Conservation (phyloP, 495 filamentous ascomycete genomes). For the Aspergillus saccharolyticus region DNA sequence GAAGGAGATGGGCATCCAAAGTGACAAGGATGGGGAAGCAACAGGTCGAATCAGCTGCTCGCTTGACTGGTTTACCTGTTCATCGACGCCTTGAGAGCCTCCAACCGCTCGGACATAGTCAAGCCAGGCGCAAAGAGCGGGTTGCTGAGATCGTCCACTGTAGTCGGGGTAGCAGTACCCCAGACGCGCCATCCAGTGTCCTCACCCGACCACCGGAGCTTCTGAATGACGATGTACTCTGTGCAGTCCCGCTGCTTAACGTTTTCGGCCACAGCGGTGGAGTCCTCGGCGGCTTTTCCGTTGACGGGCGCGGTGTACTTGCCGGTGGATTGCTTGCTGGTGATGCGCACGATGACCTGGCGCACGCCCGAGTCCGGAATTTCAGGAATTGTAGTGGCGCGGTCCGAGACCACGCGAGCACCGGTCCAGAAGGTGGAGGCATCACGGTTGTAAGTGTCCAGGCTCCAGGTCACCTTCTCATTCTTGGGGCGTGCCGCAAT, state of each 20-base stretch:
- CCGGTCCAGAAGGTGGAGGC: constrained; percentile 43
- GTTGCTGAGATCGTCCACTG: constrained; percentile 39
- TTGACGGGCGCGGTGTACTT: constrained; percentile 10
- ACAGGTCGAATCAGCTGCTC: too few relatives aligned
- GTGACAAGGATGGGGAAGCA: neutral
- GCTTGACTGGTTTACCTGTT: constrained; percentile 18
- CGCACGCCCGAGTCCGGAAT: constrained; percentile 47
- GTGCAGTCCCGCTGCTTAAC: constrained; percentile 57
- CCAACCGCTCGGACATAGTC: constrained; percentile 28
- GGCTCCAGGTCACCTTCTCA: constrained; percentile 57
- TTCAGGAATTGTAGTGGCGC: constrained; percentile 47
- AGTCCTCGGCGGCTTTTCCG: constrained; percentile 4
- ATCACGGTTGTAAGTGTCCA: constrained; percentile 55
- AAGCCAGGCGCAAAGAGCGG: constrained; percentile 33
- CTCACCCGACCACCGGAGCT: constrained; percentile 49
- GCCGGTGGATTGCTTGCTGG: constrained; percentile 54
- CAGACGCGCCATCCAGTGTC: constrained; percentile 68
- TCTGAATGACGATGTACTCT: constrained; percentile 79
- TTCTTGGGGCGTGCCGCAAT: constrained; percentile 51
- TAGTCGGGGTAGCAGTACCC: constrained; percentile 62
- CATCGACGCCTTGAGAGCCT: constrained; percentile 29
- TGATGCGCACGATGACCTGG: constrained; percentile 70
- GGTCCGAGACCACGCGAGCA: constrained; percentile 54
- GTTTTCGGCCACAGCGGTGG: constrained; percentile 12
- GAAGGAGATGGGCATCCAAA: neutral